Evolutionary conservation across 371 early-diverging fungal genomes (phyloP).

Genomic region (Smittium culicis): DNA sequence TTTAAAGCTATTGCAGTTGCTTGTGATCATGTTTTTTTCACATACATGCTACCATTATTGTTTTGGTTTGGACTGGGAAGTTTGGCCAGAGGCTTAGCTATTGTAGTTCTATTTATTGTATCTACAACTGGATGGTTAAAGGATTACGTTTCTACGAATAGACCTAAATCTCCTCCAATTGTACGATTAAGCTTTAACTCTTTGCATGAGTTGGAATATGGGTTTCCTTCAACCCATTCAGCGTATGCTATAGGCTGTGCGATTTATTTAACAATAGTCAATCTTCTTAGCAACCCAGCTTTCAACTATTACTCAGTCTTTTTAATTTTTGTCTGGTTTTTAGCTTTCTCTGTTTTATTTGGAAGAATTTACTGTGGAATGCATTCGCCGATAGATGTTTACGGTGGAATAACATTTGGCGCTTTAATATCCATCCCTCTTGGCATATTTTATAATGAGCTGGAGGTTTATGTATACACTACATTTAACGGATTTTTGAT

Average conservation of each 20-base stretch:
- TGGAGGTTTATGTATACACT: constrained; percentile 14
- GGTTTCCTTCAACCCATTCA: constrained; percentile 34
- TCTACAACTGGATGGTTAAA: constrained; percentile 29
- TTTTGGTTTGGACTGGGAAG: constrained; percentile 27
- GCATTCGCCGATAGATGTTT: constrained; percentile 31
- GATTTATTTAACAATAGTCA: constrained; percentile 17
- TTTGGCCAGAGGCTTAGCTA: constrained; percentile 28
- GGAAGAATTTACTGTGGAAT: constrained; percentile 34
- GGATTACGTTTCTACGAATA: constrained; percentile 31
- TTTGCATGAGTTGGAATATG: constrained; percentile 31
- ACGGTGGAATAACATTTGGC: constrained; percentile 26
- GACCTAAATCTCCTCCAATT: constrained; percentile 31
- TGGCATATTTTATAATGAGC: constrained; percentile 12
- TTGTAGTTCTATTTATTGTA: constrained; percentile 27
- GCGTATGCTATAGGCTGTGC: constrained; percentile 27
- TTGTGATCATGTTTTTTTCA: constrained; percentile 33
- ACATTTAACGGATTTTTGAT: not conserved
- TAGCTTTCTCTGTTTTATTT: constrained; percentile 16
- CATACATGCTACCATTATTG: constrained; percentile 28
- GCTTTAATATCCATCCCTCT: constrained; percentile 18
- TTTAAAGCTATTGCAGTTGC: constrained; percentile 10
- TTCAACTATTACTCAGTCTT: not conserved
- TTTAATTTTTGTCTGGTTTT: constrained; percentile 15
- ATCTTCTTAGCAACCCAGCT: not conserved
- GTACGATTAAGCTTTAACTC: constrained; percentile 26